Conservation (phyloP, 768 basidiomycete genomes). For the Austroboletus eburneus region DNA sequence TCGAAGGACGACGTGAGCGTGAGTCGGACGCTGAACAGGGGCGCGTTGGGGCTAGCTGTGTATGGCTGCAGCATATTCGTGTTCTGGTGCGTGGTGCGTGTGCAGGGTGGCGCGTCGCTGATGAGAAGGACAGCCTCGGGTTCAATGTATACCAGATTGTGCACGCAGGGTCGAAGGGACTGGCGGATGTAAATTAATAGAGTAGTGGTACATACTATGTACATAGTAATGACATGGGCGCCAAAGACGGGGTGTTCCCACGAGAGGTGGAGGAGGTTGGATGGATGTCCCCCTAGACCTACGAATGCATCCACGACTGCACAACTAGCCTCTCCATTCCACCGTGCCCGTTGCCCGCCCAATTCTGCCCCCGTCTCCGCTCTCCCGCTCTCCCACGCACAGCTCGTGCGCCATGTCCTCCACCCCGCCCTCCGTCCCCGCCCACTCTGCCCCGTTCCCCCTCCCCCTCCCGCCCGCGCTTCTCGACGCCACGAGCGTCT, state of each 20-base stretch:
- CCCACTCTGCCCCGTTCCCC: slow-evolving; percentile 3
- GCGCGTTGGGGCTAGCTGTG: slow-evolving; percentile 59
- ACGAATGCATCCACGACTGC: slow-evolving; percentile 25
- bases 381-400: too few species aligned
- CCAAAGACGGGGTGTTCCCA: slow-evolving; percentile 22
- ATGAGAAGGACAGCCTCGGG: slow-evolving; percentile 48
- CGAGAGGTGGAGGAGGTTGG: slow-evolving; percentile 13
- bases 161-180: slow-evolving; percentile 24
- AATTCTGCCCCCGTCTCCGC: slow-evolving; percentile 10
- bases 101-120: background rate
- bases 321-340: slow-evolving; percentile 19
- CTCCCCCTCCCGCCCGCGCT: slow-evolving; percentile 12
- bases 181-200: background rate
- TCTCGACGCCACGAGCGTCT: slow-evolving; percentile 9
- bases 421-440: slow-evolving; percentile 8
- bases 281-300: slow-evolving; percentile 29
- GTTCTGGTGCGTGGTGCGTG: slow-evolving; percentile 68
- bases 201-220: too few species aligned
- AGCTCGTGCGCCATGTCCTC: slow-evolving; percentile 16
- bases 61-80: slow-evolving; percentile 81
- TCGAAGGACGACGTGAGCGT: slow-evolving; percentile 60
- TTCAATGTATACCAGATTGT: slow-evolving; percentile 74
- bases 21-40: slow-evolving; percentile 50
- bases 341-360: background rate
- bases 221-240: background rate